A percentile compares a stretch with the other conserved stretches of the same genome.
Conservation (phyloP, 179 eudicot species). For the Heliamphora pulchella region DNA sequence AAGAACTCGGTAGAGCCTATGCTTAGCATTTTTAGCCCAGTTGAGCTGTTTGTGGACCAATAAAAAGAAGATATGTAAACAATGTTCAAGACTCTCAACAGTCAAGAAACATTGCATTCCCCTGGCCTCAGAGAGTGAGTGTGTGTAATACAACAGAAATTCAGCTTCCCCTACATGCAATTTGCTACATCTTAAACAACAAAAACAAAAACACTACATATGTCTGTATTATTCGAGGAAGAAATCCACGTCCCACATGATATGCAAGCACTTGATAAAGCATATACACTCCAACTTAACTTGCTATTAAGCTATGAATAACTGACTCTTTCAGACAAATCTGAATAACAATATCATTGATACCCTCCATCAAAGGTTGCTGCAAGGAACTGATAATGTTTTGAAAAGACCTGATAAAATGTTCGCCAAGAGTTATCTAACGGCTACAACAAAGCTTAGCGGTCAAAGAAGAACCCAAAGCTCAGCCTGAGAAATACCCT, state of each 20-base stretch:
- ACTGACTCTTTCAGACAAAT: background rate
- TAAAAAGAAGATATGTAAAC: background rate
- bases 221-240: background rate
- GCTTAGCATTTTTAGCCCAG: background rate
- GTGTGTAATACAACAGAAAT: background rate
- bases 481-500: background rate
- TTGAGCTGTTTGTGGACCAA: background rate
- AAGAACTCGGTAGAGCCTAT: background rate
- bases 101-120: constrained; percentile 8
- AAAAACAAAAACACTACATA: background rate
- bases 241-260: background rate
- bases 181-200: background rate
- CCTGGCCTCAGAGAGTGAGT: background rate
- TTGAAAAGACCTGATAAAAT: background rate
- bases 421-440: background rate
- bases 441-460: background rate
- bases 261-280: background rate
- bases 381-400: background rate
- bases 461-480: background rate
- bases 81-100: background rate
- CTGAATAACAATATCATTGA: background rate
- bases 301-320: background rate
- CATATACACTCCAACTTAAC: background rate
- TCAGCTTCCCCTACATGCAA: background rate
- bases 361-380: background rate